Conservation (phyloP, 805 yeast genomes). For the Cyberlindnera nakhonratchasimensis region DNA sequence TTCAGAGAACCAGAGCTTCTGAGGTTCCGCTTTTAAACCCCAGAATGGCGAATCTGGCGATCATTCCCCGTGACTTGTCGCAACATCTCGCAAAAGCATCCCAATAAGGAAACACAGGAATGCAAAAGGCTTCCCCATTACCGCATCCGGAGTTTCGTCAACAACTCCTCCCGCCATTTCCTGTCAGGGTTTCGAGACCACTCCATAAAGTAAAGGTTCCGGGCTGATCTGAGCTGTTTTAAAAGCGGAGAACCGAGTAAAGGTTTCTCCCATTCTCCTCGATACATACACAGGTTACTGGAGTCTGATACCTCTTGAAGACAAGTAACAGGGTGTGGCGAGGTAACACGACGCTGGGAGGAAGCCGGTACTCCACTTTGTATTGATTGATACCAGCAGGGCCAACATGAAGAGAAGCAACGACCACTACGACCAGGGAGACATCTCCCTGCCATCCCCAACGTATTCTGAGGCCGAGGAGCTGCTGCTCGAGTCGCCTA, state of each 20-base stretch:
- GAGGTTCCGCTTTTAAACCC: not conserved
- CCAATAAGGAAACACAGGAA: not conserved
- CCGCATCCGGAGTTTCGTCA: slow-evolving; percentile 1
- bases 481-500: slow-evolving; percentile 5
- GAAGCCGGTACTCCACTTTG: no score
- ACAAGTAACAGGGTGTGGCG: no score
- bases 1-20: no score
- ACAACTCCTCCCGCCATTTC: not conserved
- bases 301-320: no score
- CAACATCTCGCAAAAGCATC: not conserved
- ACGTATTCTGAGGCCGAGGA: slow-evolving; percentile 7
- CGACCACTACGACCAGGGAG: slow-evolving; percentile 1
- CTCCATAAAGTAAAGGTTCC: no score
- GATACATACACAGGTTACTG: no score
- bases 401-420: slow-evolving; percentile 1
- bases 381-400: no score
- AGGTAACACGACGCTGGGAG: no score
- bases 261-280: no score
- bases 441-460: slow-evolving; percentile 10
- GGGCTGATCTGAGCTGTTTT: no score
- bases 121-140: not conserved
- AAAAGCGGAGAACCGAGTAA: no score
- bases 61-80: slow-evolving; percentile 6
- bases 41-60: not conserved
- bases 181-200: no score